A percentile compares a stretch with the other conserved stretches of the same genome.
These are phyloP conservation scores for Naganishia vaughanmartiniae DNA, from an alignment of 768 basidiomycete species.

Conservation along the genomic window DNA sequence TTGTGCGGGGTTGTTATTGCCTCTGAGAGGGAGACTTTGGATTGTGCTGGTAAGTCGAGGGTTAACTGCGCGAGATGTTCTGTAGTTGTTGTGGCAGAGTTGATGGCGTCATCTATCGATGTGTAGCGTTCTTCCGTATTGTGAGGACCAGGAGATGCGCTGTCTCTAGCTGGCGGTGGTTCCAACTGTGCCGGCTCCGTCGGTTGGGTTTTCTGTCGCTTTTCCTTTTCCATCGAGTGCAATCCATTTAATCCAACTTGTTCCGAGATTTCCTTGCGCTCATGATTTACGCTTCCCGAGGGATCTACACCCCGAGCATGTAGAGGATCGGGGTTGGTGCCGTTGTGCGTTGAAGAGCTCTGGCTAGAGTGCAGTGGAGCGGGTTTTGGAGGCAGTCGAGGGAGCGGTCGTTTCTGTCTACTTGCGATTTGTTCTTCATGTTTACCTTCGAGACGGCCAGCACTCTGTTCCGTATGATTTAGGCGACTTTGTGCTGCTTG, in stretches of 20 bases:
- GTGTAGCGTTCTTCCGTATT: neutral
- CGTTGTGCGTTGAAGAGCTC: neutral
- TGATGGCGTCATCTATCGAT: neutral
- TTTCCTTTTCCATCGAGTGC: neutral
- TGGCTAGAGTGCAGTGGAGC: too few species aligned
- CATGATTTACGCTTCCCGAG: neutral
- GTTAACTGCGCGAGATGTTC: neutral
- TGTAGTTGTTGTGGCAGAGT: neutral
- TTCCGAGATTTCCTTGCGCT: neutral
- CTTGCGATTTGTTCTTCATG: neutral
- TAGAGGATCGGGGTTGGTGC: neutral
- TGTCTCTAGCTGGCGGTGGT: neutral
- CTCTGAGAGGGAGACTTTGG: too few species aligned
- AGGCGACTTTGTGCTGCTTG: neutral
- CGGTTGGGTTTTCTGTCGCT: neutral
- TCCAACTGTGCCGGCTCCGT: neutral
- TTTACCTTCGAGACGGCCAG: neutral
- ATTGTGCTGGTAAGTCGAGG: neutral
- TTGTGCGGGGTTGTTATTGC: neutral
- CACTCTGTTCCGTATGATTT: neutral
- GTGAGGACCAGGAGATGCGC: neutral
- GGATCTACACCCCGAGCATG: neutral
- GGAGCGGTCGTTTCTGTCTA: conserved; percentile 11
- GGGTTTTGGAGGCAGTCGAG: conserved; percentile 10
- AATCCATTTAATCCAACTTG: neutral